These are phyloP conservation scores for Pichia sp. DNA, from an alignment of 1,139 yeast species.

Conservation along the genomic window DNA sequence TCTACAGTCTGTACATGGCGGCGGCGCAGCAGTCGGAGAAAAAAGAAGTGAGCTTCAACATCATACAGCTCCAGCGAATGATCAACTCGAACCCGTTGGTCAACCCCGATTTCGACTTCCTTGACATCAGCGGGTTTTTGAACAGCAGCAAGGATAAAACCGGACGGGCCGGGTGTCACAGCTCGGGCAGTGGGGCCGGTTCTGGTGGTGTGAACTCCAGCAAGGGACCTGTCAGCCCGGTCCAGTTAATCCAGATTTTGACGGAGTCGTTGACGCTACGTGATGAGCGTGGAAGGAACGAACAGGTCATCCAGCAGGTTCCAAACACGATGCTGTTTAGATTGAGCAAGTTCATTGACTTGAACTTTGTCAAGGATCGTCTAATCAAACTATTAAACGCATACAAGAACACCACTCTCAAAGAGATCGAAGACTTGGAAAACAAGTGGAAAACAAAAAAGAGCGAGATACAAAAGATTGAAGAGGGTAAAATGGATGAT, in stretches of 20 bases:
- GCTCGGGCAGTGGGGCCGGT: constrained; percentile 9
- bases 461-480: constrained; percentile 29
- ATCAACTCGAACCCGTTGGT: constrained; percentile 33
- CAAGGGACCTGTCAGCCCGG: constrained; percentile 22
- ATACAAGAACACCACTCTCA: constrained; percentile 30
- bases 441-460: constrained; percentile 24
- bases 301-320: constrained; percentile 29
- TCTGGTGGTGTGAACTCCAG: neutral
- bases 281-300: constrained; percentile 25
- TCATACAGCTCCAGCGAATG: constrained; percentile 31
- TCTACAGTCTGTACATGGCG: constrained; percentile 30
- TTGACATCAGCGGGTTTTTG: constrained; percentile 27
- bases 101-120: constrained; percentile 31
- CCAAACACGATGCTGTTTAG: constrained; percentile 31
- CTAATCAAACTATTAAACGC: constrained; percentile 30
- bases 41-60: constrained; percentile 31
- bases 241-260: constrained; percentile 32
- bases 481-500: constrained; percentile 31
- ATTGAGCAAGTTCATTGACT: constrained; percentile 29
- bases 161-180: neutral
- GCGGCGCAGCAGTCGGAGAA: constrained; percentile 31
- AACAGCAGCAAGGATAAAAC: constrained; percentile 7
- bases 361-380: constrained; percentile 31
- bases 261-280: constrained; percentile 31
- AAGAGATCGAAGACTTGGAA: constrained; percentile 31